Conservation (phyloP, 257 asterid species). For the Leonotis leonurus region DNA sequence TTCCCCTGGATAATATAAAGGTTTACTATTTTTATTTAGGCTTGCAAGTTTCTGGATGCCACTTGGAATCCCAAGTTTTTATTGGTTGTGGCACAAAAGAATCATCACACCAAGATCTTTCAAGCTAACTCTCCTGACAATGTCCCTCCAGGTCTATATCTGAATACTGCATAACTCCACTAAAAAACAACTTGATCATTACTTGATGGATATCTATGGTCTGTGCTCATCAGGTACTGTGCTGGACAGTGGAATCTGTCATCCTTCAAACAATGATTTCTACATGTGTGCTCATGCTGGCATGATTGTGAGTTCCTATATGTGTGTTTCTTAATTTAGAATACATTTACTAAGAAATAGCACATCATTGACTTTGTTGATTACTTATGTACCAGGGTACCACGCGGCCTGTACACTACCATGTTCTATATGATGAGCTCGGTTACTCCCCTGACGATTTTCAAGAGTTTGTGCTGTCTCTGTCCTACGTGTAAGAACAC, state of each 20-base stretch:
- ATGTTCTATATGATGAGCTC: slow-evolving; percentile 56
- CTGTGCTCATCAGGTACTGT: slow-evolving; percentile 48
- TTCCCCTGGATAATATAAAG: not conserved
- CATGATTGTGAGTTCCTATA: slow-evolving; percentile 45
- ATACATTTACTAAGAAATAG: not conserved
- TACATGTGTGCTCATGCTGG: slow-evolving; percentile 85
- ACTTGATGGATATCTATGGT: not conserved
- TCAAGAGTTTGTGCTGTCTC: slow-evolving; percentile 61
- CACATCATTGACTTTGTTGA: not conserved
- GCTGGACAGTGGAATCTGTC: slow-evolving; percentile 55
- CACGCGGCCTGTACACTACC: slow-evolving; percentile 72
- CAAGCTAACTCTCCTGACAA: slow-evolving; percentile 37
- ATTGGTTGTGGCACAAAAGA: slow-evolving; percentile 62
- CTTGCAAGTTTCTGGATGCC: slow-evolving; percentile 50
- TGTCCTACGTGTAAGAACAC: slow-evolving; percentile 65
- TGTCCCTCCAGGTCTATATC: slow-evolving; percentile 55
- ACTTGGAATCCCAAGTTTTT: slow-evolving; percentile 55
- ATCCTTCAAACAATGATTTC: slow-evolving; percentile 54
- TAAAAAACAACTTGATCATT: not conserved
- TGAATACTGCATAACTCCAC: not conserved
- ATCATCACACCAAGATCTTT: slow-evolving; percentile 69
- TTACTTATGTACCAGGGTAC: slow-evolving; percentile 45
- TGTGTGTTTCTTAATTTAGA: not conserved
- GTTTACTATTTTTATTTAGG: slow-evolving; percentile 24
- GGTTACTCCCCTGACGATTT: slow-evolving; percentile 64